These are phyloP conservation scores for Rhodotorula sp. DNA, from an alignment of 1,284 basidiomycete species.

Conservation along the genomic window DNA sequence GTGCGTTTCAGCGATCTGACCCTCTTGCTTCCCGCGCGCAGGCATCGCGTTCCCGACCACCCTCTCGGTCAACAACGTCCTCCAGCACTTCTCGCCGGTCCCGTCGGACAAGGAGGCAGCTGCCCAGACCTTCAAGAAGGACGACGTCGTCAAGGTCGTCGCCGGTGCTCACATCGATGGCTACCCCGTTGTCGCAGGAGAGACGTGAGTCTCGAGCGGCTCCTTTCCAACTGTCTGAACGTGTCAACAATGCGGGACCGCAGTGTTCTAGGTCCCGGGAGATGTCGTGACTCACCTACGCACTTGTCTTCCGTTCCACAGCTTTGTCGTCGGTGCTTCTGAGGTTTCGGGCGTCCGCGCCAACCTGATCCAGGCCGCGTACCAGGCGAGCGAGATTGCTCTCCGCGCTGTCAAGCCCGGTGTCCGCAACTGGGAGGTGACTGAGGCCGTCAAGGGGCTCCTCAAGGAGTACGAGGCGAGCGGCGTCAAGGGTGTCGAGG, in stretches of 20 bases:
- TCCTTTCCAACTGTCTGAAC: background rate
- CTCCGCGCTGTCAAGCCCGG: conserved; percentile 51
- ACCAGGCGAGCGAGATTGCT: conserved; percentile 85
- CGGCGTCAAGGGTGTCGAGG: conserved; percentile 84
- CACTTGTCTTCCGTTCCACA: conserved; percentile 3
- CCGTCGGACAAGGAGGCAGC: conserved; percentile 61
- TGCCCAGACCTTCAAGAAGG: conserved; percentile 74
- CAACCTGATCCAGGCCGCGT: conserved; percentile 89
- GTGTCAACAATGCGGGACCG: too few relatives aligned
- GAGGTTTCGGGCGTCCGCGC: conserved; percentile 77
- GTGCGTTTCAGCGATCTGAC: background rate
- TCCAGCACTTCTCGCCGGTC: conserved; percentile 60
- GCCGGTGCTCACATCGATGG: conserved; percentile 95
- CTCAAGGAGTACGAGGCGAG: conserved; percentile 55
- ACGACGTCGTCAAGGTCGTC: conserved; percentile 93
- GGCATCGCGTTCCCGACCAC: conserved; percentile 92
- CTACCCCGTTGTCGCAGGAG: conserved; percentile 81
- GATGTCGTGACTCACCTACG: background rate
- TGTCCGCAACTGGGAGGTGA: conserved; percentile 92
- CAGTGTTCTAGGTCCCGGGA: too few relatives aligned
- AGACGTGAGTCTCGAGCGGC: conserved; percentile 60
- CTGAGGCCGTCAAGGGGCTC: conserved; percentile 76
- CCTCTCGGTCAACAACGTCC: conserved; percentile 78
- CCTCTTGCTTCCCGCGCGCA: background rate
- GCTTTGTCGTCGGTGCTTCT: conserved; percentile 73